Evolutionary conservation across 805 yeast genomes (phyloP).

Genomic region (Metschnikowia kofuensis): DNA sequence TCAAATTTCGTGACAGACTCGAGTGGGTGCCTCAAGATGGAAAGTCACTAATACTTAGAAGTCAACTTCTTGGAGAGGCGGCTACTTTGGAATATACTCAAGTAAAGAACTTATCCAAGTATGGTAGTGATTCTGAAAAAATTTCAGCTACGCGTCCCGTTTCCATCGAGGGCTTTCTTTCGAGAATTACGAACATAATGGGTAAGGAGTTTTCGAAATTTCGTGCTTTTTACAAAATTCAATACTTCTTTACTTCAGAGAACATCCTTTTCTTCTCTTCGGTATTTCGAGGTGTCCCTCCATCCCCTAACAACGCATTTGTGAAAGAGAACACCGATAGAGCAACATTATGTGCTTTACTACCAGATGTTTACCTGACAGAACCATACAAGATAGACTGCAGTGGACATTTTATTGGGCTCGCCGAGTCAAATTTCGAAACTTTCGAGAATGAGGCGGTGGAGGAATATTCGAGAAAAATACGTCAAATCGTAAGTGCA

Average conservation of each 20-base stretch:
- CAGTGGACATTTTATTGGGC: conserved; percentile 60
- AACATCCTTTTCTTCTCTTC: conserved; percentile 58
- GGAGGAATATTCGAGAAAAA: conserved; percentile 63
- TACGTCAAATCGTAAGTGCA: conserved; percentile 53
- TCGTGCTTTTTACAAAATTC: conserved; percentile 48
- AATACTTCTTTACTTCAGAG: conserved; percentile 63
- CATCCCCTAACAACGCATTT: conserved; percentile 40
- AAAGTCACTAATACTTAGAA: conserved; percentile 26
- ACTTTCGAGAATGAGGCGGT: conserved; percentile 55
- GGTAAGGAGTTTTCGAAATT: conserved; percentile 41
- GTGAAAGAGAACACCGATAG: conserved; percentile 12
- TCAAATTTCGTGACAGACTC: conserved; percentile 68
- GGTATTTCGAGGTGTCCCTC: conserved; percentile 60
- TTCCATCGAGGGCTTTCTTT: conserved; percentile 80
- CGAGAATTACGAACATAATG: conserved; percentile 49
- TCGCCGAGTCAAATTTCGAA: conserved; percentile 45
- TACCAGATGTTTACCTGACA: conserved; percentile 43
- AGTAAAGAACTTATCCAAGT: not conserved
- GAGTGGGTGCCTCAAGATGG: conserved; percentile 45
- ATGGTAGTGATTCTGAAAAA: conserved; percentile 18
- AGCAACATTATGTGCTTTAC: conserved; percentile 12
- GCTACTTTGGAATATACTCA: conserved; percentile 59
- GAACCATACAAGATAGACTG: conserved; percentile 55
- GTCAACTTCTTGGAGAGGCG: conserved; percentile 35
- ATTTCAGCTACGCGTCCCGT: conserved; percentile 48